phyloP scores from a whole-genome alignment of 108 stramenopile genomes.

The Fragilariopsis cylindrus region DNA sequence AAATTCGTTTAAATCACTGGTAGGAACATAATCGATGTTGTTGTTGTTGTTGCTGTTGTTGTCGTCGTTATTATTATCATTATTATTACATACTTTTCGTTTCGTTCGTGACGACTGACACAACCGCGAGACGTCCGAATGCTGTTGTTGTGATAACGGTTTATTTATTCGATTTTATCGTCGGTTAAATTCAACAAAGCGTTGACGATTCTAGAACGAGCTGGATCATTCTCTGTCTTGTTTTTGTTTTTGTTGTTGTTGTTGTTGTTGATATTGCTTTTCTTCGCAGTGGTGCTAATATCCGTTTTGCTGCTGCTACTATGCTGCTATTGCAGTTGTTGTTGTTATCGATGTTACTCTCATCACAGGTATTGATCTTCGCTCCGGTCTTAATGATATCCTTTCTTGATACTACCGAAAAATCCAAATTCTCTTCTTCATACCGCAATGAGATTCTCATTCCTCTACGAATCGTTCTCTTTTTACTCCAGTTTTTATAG shows the following conservation, averaged over 20 bases:
- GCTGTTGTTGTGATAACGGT: not conserved
- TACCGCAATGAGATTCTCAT: constrained; percentile 1
- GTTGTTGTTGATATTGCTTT: not conserved
- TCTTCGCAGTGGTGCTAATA: too few species aligned
- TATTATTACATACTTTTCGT: not conserved
- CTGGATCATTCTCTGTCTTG: not conserved
- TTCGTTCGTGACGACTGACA: not conserved
- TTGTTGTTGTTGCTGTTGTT: not conserved
- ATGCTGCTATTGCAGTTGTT: too few species aligned
- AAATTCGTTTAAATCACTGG: not conserved
- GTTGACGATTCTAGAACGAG: not conserved
- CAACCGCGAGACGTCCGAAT: not conserved
- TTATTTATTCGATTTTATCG: not conserved
- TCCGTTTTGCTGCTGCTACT: not conserved
- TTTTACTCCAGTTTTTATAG: constrained; percentile 2
- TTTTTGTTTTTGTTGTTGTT: not conserved
- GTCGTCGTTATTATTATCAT: not conserved
- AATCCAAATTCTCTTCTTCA: not conserved
- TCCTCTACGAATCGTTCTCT: not conserved
- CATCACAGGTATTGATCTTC: not conserved
- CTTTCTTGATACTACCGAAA: not conserved
- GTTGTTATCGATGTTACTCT: not conserved
- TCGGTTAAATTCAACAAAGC: not conserved
- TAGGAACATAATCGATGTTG: not conserved
- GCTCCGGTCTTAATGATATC: not conserved